phyloP scores from a whole-genome alignment of 768 basidiomycete species.

The Mycena rosella region DNA sequence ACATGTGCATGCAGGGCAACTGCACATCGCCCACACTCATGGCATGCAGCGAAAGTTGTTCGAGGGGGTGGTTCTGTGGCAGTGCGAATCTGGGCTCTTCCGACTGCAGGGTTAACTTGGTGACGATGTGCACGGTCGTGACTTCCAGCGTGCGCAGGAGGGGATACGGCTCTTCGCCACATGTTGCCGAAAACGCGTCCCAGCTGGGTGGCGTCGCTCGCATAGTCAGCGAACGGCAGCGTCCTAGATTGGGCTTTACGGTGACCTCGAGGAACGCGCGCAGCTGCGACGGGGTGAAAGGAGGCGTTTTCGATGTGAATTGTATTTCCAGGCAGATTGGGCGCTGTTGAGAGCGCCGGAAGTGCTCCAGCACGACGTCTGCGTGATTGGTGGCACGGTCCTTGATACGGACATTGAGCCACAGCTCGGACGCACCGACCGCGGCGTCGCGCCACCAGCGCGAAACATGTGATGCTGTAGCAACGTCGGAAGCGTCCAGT shows the following conservation, averaged over 20 bases:
- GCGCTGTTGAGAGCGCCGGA: constrained; percentile 14
- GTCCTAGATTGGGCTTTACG: constrained; percentile 14
- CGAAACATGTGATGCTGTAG: constrained; percentile 10
- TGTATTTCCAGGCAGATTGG: constrained; percentile 6
- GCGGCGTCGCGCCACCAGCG: constrained; percentile 19
- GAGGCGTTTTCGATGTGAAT: neutral
- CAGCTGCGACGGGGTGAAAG: neutral
- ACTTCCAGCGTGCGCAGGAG: constrained; percentile 14
- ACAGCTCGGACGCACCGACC: constrained; percentile 18
- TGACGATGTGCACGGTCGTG: neutral
- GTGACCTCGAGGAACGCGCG: constrained; percentile 13
- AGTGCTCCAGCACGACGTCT: constrained; percentile 10
- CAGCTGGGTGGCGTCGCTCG: constrained; percentile 5
- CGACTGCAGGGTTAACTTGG: neutral
- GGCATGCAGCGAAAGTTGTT: constrained; percentile 10
- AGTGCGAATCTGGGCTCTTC: constrained; percentile 14
- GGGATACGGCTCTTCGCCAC: constrained; percentile 21
- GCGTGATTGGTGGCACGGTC: constrained; percentile 5
- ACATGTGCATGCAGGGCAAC: constrained; percentile 16
- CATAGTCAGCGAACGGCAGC: constrained; percentile 16
- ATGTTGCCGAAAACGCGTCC: constrained; percentile 12
- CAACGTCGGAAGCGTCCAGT: neutral
- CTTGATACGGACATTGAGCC: constrained; percentile 10
- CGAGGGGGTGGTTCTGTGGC: constrained; percentile 14
- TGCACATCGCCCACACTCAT: constrained; percentile 13